These are phyloP conservation scores for Oryza longistaminata DNA, from an alignment of 176 grass and related monocot genomes.

Conservation along the genomic window DNA sequence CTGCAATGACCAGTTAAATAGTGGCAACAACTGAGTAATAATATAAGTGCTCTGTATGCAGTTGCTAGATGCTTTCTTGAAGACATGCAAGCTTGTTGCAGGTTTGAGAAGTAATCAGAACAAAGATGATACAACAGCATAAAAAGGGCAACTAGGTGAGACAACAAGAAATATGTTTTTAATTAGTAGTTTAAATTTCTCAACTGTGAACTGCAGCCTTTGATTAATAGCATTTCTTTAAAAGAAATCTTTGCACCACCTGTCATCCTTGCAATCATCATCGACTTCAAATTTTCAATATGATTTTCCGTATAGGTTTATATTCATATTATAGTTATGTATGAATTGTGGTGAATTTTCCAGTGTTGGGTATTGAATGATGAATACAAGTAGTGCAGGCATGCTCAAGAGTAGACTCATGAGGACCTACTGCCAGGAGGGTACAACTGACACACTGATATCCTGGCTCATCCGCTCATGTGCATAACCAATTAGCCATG, in stretches of 20 bases:
- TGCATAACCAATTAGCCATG: constrained; percentile 18
- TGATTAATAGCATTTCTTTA: neutral
- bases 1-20: neutral
- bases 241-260: no score
- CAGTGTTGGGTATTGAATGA: neutral
- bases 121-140: constrained; percentile 16
- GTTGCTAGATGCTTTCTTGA: constrained; percentile 79
- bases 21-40: neutral
- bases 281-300: neutral
- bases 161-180: neutral
- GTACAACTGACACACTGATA: neutral
- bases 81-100: constrained; percentile 75
- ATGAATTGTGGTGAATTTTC: neutral
- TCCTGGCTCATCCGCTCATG: constrained; percentile 10
- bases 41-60: constrained; percentile 37
- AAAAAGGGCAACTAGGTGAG: constrained; percentile 33
- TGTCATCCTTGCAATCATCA: no score
- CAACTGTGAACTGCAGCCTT: neutral
- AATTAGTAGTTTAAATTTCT: neutral
- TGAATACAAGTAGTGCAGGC: constrained; percentile 19
- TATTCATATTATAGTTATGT: neutral
- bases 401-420: neutral
- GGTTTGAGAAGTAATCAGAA: constrained; percentile 62
- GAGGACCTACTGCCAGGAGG: constrained; percentile 17
- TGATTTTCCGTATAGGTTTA: neutral